phyloP scores from a whole-genome alignment of 768 basidiomycete genomes.

The Fistulinella prunicolor region DNA sequence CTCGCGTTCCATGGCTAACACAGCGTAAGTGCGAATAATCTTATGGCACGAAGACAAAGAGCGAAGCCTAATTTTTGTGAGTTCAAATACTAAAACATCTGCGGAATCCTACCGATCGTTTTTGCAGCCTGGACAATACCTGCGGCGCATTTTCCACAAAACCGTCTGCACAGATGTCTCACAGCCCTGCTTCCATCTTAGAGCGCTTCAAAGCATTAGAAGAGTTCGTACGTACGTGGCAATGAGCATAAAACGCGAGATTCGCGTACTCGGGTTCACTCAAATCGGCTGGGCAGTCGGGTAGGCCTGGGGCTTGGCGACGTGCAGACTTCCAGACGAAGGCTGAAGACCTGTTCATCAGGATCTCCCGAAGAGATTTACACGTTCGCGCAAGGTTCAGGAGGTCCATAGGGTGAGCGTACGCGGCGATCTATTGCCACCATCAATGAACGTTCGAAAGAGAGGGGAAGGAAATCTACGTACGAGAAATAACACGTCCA shows the following conservation, averaged over 20 bases:
- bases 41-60: too few species aligned
- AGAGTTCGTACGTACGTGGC: not conserved
- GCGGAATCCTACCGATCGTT: not conserved
- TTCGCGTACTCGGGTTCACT: slow-evolving; percentile 42
- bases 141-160: not conserved
- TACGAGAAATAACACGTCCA: too few species aligned
- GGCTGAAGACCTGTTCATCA: slow-evolving; percentile 30
- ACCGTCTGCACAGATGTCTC: not conserved
- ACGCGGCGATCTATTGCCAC: slow-evolving; percentile 4
- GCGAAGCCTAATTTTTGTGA: not conserved
- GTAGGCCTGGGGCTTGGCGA: slow-evolving; percentile 36
- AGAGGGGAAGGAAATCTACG: not conserved
- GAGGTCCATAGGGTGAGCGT: slow-evolving; percentile 31
- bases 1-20: too few species aligned
- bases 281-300: slow-evolving; percentile 41
- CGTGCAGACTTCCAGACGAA: slow-evolving; percentile 21
- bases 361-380: slow-evolving; percentile 35
- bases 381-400: slow-evolving; percentile 37
- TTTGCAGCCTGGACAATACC: slow-evolving; percentile 2
- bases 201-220: not conserved
- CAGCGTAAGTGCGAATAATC: too few species aligned
- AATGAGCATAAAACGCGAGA: slow-evolving; percentile 33
- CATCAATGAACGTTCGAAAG: too few species aligned
- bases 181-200: not conserved
- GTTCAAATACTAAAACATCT: not conserved